Evolutionary conservation across 257 asterid genomes (phyloP), one percentile per base, ranked within the genome.

Genomic region (Fraxinus anomala): DNA sequence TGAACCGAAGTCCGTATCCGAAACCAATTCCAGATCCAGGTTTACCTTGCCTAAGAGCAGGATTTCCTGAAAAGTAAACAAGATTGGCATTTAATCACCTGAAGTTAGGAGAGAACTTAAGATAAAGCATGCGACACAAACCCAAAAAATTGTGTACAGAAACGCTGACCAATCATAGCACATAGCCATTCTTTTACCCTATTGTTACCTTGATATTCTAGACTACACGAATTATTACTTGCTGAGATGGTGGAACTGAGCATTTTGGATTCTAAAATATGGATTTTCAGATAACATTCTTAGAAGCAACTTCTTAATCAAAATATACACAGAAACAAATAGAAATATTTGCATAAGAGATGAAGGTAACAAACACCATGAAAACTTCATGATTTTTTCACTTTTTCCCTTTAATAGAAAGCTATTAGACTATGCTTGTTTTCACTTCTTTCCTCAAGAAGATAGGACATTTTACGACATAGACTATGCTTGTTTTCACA

Each of bases 1-100:
- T 94, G 65, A 92, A 89, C 33, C 99, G 92, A 51, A 94, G 87
- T 61, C 97, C 97, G 56, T 87, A 92, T 82, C 99, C 99, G 21
- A 90, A 59, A 42, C 99, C 97, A 37, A 88, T 37, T 59, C 99
- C 99, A 1, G 68, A 82, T 70, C 99, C 99, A 47, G 97, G 99
- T 82, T 92, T 94, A 59, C 99, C 99, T 74, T 86, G 96, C 82
- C 97, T 90, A 4, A 92, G 89, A 80, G 90, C 89, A 69, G 99
- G 99, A 82, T 91, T 91, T 70, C 99, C 99, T 94, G 88, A 72
- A 73, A 72, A 0, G 6, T 24, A 63, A 8, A 54, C 16, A 69
- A 16, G 14, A 51, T 42, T 12, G 51, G 16, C 51, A 42, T 42
- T 42, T 42, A 42, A 42, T 12, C 51, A 40, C 49, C 3, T 13